Evolutionary conservation across 2,329 filamentous ascomycete species (phyloP).

Genomic region (Colletotrichum camelliae): DNA sequence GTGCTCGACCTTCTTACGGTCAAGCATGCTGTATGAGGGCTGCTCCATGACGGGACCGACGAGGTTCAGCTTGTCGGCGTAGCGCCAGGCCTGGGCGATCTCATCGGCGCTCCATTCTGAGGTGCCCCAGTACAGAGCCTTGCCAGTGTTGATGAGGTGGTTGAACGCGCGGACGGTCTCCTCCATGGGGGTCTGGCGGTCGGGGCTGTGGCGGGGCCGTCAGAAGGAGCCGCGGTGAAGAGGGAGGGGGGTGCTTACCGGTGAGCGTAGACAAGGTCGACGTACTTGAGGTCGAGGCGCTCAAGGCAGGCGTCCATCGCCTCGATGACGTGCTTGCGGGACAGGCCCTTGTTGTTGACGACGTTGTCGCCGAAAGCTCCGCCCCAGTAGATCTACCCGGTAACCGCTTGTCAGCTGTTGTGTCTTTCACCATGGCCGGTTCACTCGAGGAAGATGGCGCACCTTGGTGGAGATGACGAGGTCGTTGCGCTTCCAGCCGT

Average conservation of each 20-base stretch:
- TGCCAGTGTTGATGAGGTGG: slow-evolving; percentile 70
- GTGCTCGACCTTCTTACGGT: slow-evolving; percentile 65
- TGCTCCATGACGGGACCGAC: slow-evolving; percentile 72
- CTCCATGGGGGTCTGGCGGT: slow-evolving; percentile 72
- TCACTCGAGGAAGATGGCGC: background rate
- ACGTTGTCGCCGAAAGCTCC: slow-evolving; percentile 62
- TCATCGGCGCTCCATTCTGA: slow-evolving; percentile 72
- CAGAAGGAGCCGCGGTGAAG: background rate
- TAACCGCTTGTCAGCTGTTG: background rate
- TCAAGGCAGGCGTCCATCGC: slow-evolving; percentile 65
- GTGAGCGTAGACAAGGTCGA: slow-evolving; percentile 74
- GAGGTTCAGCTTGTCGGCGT: slow-evolving; percentile 64
- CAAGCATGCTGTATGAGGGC: slow-evolving; percentile 69
- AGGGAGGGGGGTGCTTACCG: slow-evolving; percentile 34
- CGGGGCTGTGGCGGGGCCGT: slow-evolving; percentile 42
- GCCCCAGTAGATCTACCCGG: slow-evolving; percentile 67
- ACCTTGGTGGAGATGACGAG: slow-evolving; percentile 67
- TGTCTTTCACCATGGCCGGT: background rate
- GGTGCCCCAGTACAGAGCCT: slow-evolving; percentile 75
- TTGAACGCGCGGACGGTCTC: slow-evolving; percentile 76
- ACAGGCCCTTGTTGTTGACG: slow-evolving; percentile 72
- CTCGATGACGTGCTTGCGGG: slow-evolving; percentile 73
- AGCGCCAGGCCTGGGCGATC: slow-evolving; percentile 66
- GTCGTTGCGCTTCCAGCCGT: slow-evolving; percentile 66
- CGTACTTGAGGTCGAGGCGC: slow-evolving; percentile 63